Evolutionary conservation across 2,329 filamentous ascomycete species (phyloP), one percentile per base, ranked within the genome.

Genomic region (Aspergillus ruber): DNA sequence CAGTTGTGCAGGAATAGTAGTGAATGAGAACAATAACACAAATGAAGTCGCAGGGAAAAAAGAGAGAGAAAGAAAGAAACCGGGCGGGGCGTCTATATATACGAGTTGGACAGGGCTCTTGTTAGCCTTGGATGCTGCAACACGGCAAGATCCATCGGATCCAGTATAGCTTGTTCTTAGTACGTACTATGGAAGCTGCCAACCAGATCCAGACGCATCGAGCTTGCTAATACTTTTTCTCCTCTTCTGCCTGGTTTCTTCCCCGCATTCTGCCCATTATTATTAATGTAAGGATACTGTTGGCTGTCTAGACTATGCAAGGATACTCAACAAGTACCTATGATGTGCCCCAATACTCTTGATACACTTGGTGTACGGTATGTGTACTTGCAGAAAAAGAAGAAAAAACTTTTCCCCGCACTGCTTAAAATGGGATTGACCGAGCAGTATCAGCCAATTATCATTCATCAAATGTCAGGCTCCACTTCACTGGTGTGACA

Each of bases 51-150:
- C 35, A 32, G 35, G 23, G 17, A 41, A 42, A 45, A 41, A 36
- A 47, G 36, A 41, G 42, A 40, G 48, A 42, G 45, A 29, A 50
- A 43, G 32, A 17, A 45, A 51, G 48, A 46, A 46, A 43, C 42
- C 18, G 36, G 35, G 46, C 44, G 10, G 42, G 44, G 46, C 43
- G 40, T 35, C 33, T 35, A n/a, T 35, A 35, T 35, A 35, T 35
- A 35, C 13, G n/a, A 17, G 15, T 35, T 17, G 33, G 15, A 35
- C 33, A 35, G 33, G 15, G n/a, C 33, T 35, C 33, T 35, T 15
- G 7, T 17, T 35, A 17, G 33, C 33, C 33, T n/a, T 17, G 15
- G n/a, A n/a, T 35, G n/a, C 33, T 35, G n/a, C 33, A 6, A 35
- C n/a, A 39, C 33, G 17, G 33, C n/a, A n/a, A 15, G 33, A 36